Percentiles rank a stretch among this genome's conserved stretches.
These are phyloP conservation scores for Ceratobasidium sp. DNA, from an alignment of 1,284 basidiomycete genomes.

Conservation along the genomic window DNA sequence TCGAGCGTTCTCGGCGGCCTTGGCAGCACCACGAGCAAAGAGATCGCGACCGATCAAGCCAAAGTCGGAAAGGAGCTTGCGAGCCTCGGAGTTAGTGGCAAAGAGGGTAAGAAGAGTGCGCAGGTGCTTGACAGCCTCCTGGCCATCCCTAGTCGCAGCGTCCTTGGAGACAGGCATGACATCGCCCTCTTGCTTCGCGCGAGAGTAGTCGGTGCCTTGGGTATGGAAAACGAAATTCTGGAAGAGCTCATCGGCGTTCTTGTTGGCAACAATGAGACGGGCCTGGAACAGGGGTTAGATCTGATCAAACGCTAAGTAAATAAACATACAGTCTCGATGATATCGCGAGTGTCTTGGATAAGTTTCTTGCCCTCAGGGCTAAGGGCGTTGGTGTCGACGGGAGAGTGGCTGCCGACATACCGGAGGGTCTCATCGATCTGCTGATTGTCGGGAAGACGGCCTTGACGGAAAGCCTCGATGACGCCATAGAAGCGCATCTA, in stretches of 20 bases:
- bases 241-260: slow-evolving; percentile 91
- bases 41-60: slow-evolving; percentile 88
- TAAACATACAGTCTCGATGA: slow-evolving; percentile 71
- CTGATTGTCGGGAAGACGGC: slow-evolving; percentile 82
- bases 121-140: slow-evolving; percentile 83
- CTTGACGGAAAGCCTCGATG: slow-evolving; percentile 82
- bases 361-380: slow-evolving; percentile 84
- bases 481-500: slow-evolving; percentile 81
- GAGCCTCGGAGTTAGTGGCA: slow-evolving; percentile 91
- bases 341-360: slow-evolving; percentile 78
- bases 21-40: slow-evolving; percentile 80
- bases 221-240: slow-evolving; percentile 89
- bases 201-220: slow-evolving; percentile 66
- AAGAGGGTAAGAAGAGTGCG: slow-evolving; percentile 87
- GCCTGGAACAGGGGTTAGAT: slow-evolving; percentile 54
- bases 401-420: slow-evolving; percentile 77
- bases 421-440: slow-evolving; percentile 83
- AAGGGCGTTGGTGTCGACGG: slow-evolving; percentile 75
- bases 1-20: slow-evolving; percentile 79
- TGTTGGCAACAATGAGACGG: slow-evolving; percentile 77
- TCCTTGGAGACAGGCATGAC: slow-evolving; percentile 68
- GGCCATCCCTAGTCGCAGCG: slow-evolving; percentile 71
- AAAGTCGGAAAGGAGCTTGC: slow-evolving; percentile 89
- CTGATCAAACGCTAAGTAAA: not conserved
- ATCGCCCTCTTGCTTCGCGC: slow-evolving; percentile 64